Percentiles rank a stretch among this genome's conserved stretches.
Conservation (phyloP, 495 filamentous ascomycete genomes). For the Xylaria intraflava region DNA sequence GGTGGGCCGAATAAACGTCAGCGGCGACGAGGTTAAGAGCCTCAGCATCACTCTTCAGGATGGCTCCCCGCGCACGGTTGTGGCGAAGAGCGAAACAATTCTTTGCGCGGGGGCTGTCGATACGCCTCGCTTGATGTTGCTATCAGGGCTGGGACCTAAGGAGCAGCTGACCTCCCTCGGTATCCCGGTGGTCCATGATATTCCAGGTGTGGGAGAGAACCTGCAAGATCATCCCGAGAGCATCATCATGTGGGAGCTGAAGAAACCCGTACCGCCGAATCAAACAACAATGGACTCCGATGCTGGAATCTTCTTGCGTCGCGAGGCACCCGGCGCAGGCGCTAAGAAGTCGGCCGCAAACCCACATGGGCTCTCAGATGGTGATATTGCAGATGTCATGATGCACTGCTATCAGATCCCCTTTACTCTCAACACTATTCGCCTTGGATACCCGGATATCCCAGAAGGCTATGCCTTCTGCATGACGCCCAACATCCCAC, state of each 20-base stretch:
- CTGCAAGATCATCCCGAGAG: conserved; percentile 70
- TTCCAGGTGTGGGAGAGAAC: conserved; percentile 78
- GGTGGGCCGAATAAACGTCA: conserved; percentile 69
- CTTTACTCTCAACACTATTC: conserved; percentile 62
- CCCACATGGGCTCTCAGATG: conserved; percentile 43
- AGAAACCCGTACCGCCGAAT: conserved; percentile 63
- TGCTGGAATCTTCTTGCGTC: conserved; percentile 75
- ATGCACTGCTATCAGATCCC: conserved; percentile 92
- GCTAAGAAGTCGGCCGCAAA: conserved; percentile 38
- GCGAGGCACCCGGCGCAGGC: conserved; percentile 54
- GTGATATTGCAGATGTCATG: conserved; percentile 71
- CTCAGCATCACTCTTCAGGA: conserved; percentile 61
- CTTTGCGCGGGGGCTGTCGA: conserved; percentile 74
- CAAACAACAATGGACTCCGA: conserved; percentile 84
- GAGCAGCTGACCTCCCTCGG: conserved; percentile 57
- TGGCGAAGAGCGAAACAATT: conserved; percentile 63
- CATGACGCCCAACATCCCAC: conserved; percentile 88
- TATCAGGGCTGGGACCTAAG: conserved; percentile 70
- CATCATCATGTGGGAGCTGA: conserved; percentile 81
- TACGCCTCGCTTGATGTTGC: conserved; percentile 65
- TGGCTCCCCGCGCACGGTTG: conserved; percentile 52
- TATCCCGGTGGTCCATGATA: conserved; percentile 62
- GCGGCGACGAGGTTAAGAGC: conserved; percentile 54
- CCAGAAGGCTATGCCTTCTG: conserved; percentile 72
- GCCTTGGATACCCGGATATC: conserved; percentile 64